These are phyloP conservation scores for Sporodiniella umbellata DNA, from an alignment of 371 early-diverging fungal genomes.

Conservation along the genomic window DNA sequence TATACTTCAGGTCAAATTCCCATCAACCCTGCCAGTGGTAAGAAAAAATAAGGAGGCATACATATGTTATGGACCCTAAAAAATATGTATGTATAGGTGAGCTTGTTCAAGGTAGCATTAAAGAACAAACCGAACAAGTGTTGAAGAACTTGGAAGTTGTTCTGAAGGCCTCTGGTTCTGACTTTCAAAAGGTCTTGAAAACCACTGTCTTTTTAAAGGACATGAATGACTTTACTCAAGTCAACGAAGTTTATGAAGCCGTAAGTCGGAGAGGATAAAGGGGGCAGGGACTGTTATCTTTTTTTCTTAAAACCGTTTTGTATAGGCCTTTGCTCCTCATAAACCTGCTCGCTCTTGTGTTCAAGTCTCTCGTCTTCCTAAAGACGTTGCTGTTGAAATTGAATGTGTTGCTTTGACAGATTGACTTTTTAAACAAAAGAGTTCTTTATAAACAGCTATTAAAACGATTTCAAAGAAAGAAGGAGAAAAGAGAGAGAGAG, in stretches of 20 bases:
- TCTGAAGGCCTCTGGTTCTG: constrained; percentile 71
- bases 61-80: not conserved
- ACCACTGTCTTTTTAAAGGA: constrained; percentile 91
- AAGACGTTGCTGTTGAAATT: constrained; percentile 88
- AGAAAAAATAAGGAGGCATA: not conserved
- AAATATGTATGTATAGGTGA: constrained; percentile 46
- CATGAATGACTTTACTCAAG: constrained; percentile 81
- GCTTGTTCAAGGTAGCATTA: constrained; percentile 62
- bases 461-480: not conserved
- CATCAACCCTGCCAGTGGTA: constrained; percentile 57
- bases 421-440: constrained; percentile 12
- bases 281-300: too few relatives aligned
- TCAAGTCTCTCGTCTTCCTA: constrained; percentile 87
- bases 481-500: too few relatives aligned
- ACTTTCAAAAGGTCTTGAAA: constrained; percentile 80
- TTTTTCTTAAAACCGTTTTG: not conserved
- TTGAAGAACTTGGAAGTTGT: constrained; percentile 77
- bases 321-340: constrained; percentile 56
- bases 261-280: constrained; percentile 8
- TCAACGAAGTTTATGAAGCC: constrained; percentile 83
- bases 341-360: constrained; percentile 89
- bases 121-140: constrained; percentile 74
- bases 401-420: constrained; percentile 76
- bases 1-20: constrained; percentile 85
- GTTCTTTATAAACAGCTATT: not conserved